Evolutionary conservation across 768 basidiomycete genomes (phyloP).

Genomic region (Lactarius akahatsu): DNA sequence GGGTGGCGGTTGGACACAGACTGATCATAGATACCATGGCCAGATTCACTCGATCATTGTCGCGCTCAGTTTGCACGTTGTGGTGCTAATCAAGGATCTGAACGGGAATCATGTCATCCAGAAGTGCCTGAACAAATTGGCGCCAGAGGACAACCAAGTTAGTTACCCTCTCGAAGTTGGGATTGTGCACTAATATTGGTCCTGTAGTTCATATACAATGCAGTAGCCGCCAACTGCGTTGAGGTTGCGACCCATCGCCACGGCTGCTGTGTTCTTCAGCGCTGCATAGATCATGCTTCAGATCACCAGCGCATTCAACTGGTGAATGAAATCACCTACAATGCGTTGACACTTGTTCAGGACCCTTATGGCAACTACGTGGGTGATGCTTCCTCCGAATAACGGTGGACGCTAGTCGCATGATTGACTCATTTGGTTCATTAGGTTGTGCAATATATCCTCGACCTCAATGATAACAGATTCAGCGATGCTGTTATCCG

Average conservation of each 20-base stretch:
- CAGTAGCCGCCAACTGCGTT: slow-evolving; percentile 97
- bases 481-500: slow-evolving; percentile 98
- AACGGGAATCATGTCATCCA: slow-evolving; percentile 98
- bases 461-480: slow-evolving; percentile 96
- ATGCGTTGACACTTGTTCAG: slow-evolving; percentile 95
- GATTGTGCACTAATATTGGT: slow-evolving; percentile 3
- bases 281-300: slow-evolving; percentile 97
- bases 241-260: slow-evolving; percentile 98
- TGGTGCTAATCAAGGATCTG: slow-evolving; percentile 97
- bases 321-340: slow-evolving; percentile 98
- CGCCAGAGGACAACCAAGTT: slow-evolving; percentile 98
- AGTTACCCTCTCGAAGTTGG: slow-evolving; percentile 13
- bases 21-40: slow-evolving; percentile 78
- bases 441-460: slow-evolving; percentile 96
- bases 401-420: neutral
- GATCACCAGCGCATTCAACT: slow-evolving; percentile 94
- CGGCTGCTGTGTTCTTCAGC: slow-evolving; percentile 96
- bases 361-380: slow-evolving; percentile 96
- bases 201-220: slow-evolving; percentile 93
- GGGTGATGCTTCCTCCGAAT: slow-evolving; percentile 32
- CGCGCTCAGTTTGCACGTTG: slow-evolving; percentile 95
- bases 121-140: slow-evolving; percentile 97
- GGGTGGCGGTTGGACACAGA: slow-evolving; percentile 47
- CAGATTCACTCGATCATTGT: slow-evolving; percentile 97
- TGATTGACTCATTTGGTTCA: slow-evolving; percentile 12